Percentiles rank a stretch among this genome's conserved stretches.
Conservation (phyloP, 495 filamentous ascomycete species). For the Pyronema domesticum region DNA sequence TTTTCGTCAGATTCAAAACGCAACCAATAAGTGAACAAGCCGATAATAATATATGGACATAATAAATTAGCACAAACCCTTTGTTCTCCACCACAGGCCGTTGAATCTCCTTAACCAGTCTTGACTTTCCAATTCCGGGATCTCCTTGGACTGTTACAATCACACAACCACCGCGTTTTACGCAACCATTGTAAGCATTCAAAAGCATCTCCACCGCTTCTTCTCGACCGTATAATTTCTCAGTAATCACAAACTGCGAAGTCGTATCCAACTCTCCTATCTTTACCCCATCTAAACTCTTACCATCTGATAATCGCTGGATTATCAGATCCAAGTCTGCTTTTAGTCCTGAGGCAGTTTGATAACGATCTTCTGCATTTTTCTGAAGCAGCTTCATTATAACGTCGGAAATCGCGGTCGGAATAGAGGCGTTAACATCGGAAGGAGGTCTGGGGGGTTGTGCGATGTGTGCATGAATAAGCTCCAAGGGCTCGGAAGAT, state of each 20-base stretch:
- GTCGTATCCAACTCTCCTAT: slow-evolving; percentile 23
- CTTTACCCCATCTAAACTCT: slow-evolving; percentile 19
- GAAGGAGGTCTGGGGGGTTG: slow-evolving; percentile 22
- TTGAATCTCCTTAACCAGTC: slow-evolving; percentile 24
- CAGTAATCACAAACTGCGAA: slow-evolving; percentile 22
- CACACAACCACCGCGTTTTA: slow-evolving; percentile 15
- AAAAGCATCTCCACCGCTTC: slow-evolving; percentile 16
- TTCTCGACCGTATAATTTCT: slow-evolving; percentile 23
- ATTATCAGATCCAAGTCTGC: slow-evolving; percentile 44
- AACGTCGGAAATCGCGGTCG: slow-evolving; percentile 44
- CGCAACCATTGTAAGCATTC: slow-evolving; percentile 18
- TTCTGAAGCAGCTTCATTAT: slow-evolving; percentile 57
- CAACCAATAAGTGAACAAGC: not conserved
- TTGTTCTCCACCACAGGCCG: slow-evolving; percentile 24
- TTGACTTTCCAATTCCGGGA: slow-evolving; percentile 21
- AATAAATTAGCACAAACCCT: slow-evolving; percentile 8
- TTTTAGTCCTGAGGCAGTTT: slow-evolving; percentile 52
- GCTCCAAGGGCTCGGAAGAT: slow-evolving; percentile 21
- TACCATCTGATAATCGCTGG: slow-evolving; percentile 43
- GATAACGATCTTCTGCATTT: slow-evolving; percentile 50
- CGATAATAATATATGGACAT: not conserved
- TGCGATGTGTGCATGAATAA: slow-evolving; percentile 24
- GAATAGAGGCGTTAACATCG: slow-evolving; percentile 30
- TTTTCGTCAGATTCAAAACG: not conserved
- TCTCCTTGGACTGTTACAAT: slow-evolving; percentile 21